Evolutionary conservation across 1,139 yeast genomes (phyloP), one percentile per base, ranked within the genome.

Genomic region (Pichia sp.): DNA sequence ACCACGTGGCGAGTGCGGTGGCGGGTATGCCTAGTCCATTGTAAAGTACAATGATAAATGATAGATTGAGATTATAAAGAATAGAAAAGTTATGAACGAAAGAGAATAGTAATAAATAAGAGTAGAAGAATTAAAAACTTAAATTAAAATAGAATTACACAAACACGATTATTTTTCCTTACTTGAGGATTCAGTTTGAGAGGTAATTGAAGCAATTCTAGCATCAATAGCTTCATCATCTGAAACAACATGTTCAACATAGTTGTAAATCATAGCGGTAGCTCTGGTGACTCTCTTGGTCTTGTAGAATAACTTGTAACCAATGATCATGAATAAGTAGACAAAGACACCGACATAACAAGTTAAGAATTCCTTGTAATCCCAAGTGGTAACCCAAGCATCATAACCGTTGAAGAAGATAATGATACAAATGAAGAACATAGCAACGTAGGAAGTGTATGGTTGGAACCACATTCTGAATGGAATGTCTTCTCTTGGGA

Each of bases 301-400:
- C 65, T 75, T 81, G 66, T 68, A 66, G 54, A 69, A 58, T 39
- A 82, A 37, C 67, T 83, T 85, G 72, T 81, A 83, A 9, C 85
- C 88, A 51, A 76, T 59, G 56, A 69, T 75, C 56, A 77, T 70
- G 42, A 78, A 64, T 36, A 82, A 44, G 58, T 76, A 85, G 24
- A 83, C 79, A 30, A 93, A 93, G 48, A 85, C 72, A 43, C 87
- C 87, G 61, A 85, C 83, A 69, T 85, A 85, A 42, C 91, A 90
- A 35, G 93, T 84, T 59, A 85, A 82, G 60, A 85, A 85, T 31
- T 71, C 69, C 68, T 75, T 80, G 68, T 76, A 81, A 61, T 73
- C 77, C 65, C 82, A 82, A 3, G 63, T 63, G 46, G 67, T 61
- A 58, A 85, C 68, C 68, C 62, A 63, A 7, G 61, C 62, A 38